Conservation (phyloP, 179 eudicot genomes). For the Vitellaria paradoxa region DNA sequence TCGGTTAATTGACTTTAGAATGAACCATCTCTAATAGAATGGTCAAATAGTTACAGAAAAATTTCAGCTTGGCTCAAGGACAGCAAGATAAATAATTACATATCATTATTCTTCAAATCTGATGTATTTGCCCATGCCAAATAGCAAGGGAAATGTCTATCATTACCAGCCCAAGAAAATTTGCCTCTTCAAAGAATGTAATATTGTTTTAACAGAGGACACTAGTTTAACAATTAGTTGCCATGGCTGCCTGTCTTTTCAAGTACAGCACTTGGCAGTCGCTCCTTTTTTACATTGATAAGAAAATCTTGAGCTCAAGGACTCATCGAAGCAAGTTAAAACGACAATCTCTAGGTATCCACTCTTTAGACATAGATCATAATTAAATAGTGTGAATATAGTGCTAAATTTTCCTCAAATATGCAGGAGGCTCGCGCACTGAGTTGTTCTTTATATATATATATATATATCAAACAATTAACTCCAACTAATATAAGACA, state of each 20-base stretch:
- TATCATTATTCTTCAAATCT: neutral
- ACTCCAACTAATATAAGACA: neutral
- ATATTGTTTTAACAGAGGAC: neutral
- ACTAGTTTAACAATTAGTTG: neutral
- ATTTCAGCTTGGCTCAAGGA: neutral
- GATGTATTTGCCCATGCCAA: neutral
- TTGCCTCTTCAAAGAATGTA: neutral
- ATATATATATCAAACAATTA: neutral
- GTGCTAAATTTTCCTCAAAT: too few relatives aligned
- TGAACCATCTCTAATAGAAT: neutral
- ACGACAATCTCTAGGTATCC: neutral
- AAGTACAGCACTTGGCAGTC: neutral
- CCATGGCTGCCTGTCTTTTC: neutral
- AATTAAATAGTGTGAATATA: neutral
- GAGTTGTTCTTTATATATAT: too few relatives aligned
- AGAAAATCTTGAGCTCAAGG: neutral
- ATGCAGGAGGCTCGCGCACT: too few relatives aligned
- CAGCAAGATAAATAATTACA: neutral
- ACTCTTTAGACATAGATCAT: neutral
- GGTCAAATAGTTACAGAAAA: neutral
- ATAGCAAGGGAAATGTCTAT: neutral
- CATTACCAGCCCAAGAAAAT: neutral
- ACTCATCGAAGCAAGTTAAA: neutral
- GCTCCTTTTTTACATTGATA: constrained; percentile 9
- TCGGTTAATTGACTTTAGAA: too few relatives aligned